A percentile compares a stretch with the other conserved stretches of the same genome.
Evolutionary conservation across 202 grass and related monocot species (phyloP).

Genomic region (Zoysia matrella): DNA sequence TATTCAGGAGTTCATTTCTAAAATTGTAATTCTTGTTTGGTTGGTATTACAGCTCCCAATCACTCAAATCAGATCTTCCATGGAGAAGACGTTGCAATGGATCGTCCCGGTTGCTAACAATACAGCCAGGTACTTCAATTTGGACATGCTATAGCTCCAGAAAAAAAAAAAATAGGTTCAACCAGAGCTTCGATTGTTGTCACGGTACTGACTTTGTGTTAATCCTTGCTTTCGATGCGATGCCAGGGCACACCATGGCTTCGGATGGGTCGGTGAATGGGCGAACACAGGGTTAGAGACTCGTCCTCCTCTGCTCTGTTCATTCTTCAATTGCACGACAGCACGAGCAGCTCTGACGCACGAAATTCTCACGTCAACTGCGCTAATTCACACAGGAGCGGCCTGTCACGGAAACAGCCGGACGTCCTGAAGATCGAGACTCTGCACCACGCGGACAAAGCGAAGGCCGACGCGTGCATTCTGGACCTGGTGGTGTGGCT

Average conservation of each 20-base stretch:
- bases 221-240: constrained; percentile 31
- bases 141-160: too few species aligned
- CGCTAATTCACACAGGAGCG: constrained; percentile 42
- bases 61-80: constrained; percentile 65
- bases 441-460: constrained; percentile 71
- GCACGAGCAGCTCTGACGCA: neutral
- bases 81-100: constrained; percentile 87
- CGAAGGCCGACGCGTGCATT: constrained; percentile 62
- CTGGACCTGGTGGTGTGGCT: constrained; percentile 84
- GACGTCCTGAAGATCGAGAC: constrained; percentile 67
- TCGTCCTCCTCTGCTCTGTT: neutral
- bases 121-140: constrained; percentile 64
- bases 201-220: constrained; percentile 7
- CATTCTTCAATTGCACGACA: neutral
- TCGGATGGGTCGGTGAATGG: constrained; percentile 97
- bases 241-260: constrained; percentile 84
- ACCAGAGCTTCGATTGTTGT: constrained; percentile 6
- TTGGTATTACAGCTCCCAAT: constrained; percentile 50
- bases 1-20: constrained; percentile 12
- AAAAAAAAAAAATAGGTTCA: neutral
- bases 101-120: constrained; percentile 80
- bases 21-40: neutral
- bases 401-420: constrained; percentile 34
- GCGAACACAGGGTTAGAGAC: constrained; percentile 71
- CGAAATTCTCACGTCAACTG: neutral